Base-by-base conservation (phyloP, 768 basidiomycete species). In the Panaeolus cyanescens region DNA sequence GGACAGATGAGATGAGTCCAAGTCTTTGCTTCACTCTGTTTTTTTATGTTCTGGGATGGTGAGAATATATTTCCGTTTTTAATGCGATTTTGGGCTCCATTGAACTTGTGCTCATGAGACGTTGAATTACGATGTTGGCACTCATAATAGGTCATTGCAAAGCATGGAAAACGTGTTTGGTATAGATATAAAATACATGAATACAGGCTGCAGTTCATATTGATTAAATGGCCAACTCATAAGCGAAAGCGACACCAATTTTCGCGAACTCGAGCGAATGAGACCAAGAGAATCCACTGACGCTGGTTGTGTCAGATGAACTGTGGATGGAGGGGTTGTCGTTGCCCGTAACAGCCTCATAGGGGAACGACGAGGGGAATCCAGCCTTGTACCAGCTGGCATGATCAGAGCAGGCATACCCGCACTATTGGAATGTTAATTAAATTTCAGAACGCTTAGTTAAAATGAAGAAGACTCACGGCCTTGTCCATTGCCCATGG, bases 191-290 rank as follows among this genome's bases (percentile, higher is more conserved):
- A 36, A 8, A 60, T 37, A 33, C 20, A 31, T 30, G 20, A 15
- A 10, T 34, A n/a, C 10, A 54, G 20, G 22, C 19, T 20, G 13
- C 10, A 22, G 13, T 20, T 10, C 4, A 56, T 33, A 37, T 28
- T 36, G 22, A 40, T 67, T 61, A 74, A 33, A 70, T 66, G 12
- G 74, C 69, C 63, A 87, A 65, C 68, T 88, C 87, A 63, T 86
- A 79, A 2, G 80, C 82, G 60, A 85, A 87, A 1, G 83, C 85
- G 12, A 86, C 77, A 17, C 77, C 83, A 19, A 88, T 75, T 72
- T 87, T 87, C 25, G 83, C 81, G 66, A 88, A 88, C 70, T 87
- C 83, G 22, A 84, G 72, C 57, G 83, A 83, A 67, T 87, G 83
- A 9, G 70, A 59, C 75, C 78, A 80, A 3, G 78, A 77, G 75